Evolutionary conservation across 2,329 filamentous ascomycete genomes (phyloP), one percentile per base, ranked within the genome.

Genomic region (Capronia epimyces): DNA sequence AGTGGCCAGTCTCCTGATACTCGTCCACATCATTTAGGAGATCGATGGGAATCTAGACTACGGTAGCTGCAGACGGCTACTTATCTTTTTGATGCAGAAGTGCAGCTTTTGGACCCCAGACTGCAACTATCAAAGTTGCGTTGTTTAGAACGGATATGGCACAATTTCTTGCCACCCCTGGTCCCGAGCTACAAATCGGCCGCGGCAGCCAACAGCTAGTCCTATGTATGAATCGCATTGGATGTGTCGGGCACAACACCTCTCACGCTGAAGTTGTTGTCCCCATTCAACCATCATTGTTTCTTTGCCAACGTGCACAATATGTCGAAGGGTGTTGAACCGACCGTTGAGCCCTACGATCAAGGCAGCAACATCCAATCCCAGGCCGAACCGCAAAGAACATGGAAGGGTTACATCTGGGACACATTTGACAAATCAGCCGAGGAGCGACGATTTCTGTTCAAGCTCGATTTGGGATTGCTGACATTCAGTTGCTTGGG

Each of bases 381-480:
- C 6, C 32, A 36, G 6, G 6, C n/a, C 13, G 32, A 36, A 18
- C n/a, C 32, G 27, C 25, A 68, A 55, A 54, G 63, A 13, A 73
- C 63, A 66, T 76, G 73, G 74, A 66, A 70, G 42, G 70, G 69
- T 55, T 76, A 75, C 50, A 64, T 78, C 36, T 77, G 74, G 75
- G 75, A 78, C 62, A 73, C 71, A 0, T 68, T 76, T 15, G 75
- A 78, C 56, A 77, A 77, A 52, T 67, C 71, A 1, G 71, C 69
- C 0, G 71, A 74, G 47, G 76, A 80, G 53, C 67, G 74, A 36
- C 70, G 67, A 50, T 66, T 81, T 2, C 76, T 82, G 27, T 40
- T 72, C n/a, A 81, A 81, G 58, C 69, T 81, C 10, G 78, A 81
- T 54, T 60, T 76, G 0, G 63, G 80, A 2, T 75, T 81, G 34